phyloP scores from a whole-genome alignment of 495 filamentous ascomycete genomes.

The Tetracladium marchalianum region DNA sequence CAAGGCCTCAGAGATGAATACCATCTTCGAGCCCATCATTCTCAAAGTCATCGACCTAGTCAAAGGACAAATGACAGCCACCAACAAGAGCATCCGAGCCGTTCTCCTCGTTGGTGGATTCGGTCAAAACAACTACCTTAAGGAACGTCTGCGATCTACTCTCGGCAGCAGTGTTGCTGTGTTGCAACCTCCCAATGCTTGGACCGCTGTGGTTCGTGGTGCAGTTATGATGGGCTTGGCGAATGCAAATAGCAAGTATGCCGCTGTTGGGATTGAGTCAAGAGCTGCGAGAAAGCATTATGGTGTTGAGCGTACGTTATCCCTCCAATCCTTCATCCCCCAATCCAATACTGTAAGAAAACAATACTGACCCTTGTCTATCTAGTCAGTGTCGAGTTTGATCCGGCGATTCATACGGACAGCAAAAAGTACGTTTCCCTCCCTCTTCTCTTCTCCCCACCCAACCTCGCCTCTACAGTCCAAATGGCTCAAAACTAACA shows the following conservation, averaged over 20 bases:
- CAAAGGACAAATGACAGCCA: conserved; percentile 23
- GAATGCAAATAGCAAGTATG: conserved; percentile 11
- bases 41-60: conserved; percentile 24
- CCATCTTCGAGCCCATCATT: conserved; percentile 29
- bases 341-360: conserved; percentile 15
- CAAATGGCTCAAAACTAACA: too few relatives aligned
- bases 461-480: too few relatives aligned
- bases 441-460: too few relatives aligned
- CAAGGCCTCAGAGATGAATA: conserved; percentile 20
- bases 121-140: conserved; percentile 29
- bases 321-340: conserved; percentile 5
- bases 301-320: conserved; percentile 14
- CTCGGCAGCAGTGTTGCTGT: conserved; percentile 15
- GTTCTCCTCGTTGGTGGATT: conserved; percentile 34
- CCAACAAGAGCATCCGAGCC: conserved; percentile 21
- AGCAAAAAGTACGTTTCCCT: conserved; percentile 1
- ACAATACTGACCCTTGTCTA: too few relatives aligned
- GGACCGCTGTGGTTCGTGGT: conserved; percentile 34
- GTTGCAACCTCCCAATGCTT: conserved; percentile 24
- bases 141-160: conserved; percentile 16
- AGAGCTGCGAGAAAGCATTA: conserved; percentile 31
- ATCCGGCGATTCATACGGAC: not conserved
- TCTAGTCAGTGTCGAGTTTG: conserved; percentile 5
- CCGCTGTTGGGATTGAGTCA: conserved; percentile 21
- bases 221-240: conserved; percentile 29